Base-by-base conservation (phyloP, 768 basidiomycete genomes). In the Glaciozyma antarctica region DNA sequence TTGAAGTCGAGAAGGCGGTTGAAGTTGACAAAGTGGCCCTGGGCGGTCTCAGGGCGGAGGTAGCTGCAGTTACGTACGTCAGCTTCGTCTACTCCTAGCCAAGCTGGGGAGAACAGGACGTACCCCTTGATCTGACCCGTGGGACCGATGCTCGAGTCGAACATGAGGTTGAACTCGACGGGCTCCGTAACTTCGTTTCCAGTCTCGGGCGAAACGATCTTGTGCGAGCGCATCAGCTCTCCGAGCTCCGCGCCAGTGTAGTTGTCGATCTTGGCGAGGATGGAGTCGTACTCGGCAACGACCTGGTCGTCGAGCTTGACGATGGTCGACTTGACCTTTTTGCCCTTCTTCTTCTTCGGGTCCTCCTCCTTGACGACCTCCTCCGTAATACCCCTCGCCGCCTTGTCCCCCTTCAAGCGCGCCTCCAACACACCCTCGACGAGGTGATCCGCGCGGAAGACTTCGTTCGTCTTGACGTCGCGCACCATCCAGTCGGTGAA, bases 11-110 rank as follows among this genome's bases (percentile, higher is more conserved):
- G 87, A 38, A 98, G 82, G 22, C 94, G 88, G 68, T 86, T 85
- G 80, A 99, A 99, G 82, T 98, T 98, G 76, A 98, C 84, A 81
- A 98, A 99, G 77, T 98, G 95, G 61, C 94, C 91, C 75, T 98
- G 94, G 0, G 95, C 94, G 0, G 95, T 99, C 77, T 98, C 95
- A 1, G 95, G 95, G 26, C 95, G 91, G 60, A 99, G 86, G 78
- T 84, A 98, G 54, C 92, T 92, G 72, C 16, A 43, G 32, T 32
- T 24, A 51, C 44, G 52, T n/a, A 62, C 16, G 38, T 62, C 44
- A 24, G 62, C 12, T 22, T 9, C 32, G 32, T 32, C 32, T 32
- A 9, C 32, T 32, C 32, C 32, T 9, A 9, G 32, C 32, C 32
- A 32, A 32, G 32, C 32, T 32, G 32, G 9, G 17, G 21, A 63